Evolutionary conservation across 2,329 filamentous ascomycete species (phyloP), one percentile per base, ranked within the genome.

Genomic region (Corinectria fuckeliana): DNA sequence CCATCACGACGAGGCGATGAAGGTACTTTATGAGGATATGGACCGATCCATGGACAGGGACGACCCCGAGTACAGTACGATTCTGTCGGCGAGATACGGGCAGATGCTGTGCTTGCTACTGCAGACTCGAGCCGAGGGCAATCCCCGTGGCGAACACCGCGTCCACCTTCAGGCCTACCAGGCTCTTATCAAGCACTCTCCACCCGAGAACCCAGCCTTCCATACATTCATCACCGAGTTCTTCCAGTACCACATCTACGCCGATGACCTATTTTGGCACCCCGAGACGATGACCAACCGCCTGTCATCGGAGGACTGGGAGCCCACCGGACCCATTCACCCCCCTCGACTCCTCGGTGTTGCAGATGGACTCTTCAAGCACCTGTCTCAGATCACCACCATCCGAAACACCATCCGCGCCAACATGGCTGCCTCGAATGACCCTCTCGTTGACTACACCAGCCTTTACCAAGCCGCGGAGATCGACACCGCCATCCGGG

Each of bases 241-340:
- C 76, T 94, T 96, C 75, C 90, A 93, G 72, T 96, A 95, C 69
- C 91, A 95, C 73, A 85, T 88, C 38, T 85, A 82, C 60, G 85
- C 85, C n/a, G 86, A 89, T 66, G 85, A 88, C 61, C 75, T 89
- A 2, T 78, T 89, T 50, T 81, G 79, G 70, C 80, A 81, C 55
- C 79, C 80, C 14, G 77, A 75, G 61, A 73, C 71, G 18, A 69
- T 68, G 41, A 74, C 70, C 21, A 70, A 70, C 13, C 76, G 75
- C 7, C 69, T 81, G 8, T 76, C 76, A n/a, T 75, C 75, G 1
- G 78, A 81, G 50, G 75, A 79, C 39, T 82, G 81, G 79, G 72
- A 75, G 30, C 75, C 80, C 2, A 63, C 75, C 36, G 65, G 75
- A 1, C 71, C 76, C 3, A 80, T 83, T 25, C 75, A 82, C 16